Base-by-base conservation (phyloP, 139 green algal species). In the Chloropicon primus region DNA sequence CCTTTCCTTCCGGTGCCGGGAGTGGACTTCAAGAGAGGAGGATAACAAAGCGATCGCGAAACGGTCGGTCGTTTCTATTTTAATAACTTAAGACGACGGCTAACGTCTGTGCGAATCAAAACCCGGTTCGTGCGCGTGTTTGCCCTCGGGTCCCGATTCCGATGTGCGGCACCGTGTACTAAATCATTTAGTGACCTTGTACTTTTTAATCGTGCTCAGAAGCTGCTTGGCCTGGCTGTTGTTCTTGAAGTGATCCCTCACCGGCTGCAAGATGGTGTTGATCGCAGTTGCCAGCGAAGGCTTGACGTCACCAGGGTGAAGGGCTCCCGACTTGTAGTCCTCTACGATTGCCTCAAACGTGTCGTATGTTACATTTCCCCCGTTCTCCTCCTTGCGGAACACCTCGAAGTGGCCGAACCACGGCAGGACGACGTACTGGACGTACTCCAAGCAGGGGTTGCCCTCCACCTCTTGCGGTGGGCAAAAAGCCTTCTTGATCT, bases 401-500 rank as follows among this genome's bases (percentile, higher is more conserved):
- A 97, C 83, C 54, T 88, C 82, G 79, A 99, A 95, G 29, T 86
- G 83, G 17, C 86, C 83, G 78, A 88, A 93, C 90, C 92, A 98
- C 54, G 95, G 95, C 25, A 99, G 74, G 22, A 98, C 82, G 71
- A 99, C 94, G 84, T 96, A 86, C 72, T 88, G 74, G n/a, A 96
- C 77, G 84, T 99, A 99, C 79, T 93, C 89, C 26, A 98, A 77
- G 86, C 92, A 97, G 1, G 95, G 95, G 86, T 99, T 99, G 77
- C 88, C 90, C 3, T 90, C 87, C 0, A 96, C 81, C 73, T 84
- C 74, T 72, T 29, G 21, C 3, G 92, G 91, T 22, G 95, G 92
- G 87, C 95, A 98, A 87, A 87, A 99, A 22, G 95, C 93, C 85
- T 97, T 97, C 83, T 98, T 98, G 84, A 99, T 96, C 83, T 99